A percentile compares a stretch with the other conserved stretches of the same genome.
phyloP scores from a whole-genome alignment of 805 yeast genomes.

The Candida tammaniensis region DNA sequence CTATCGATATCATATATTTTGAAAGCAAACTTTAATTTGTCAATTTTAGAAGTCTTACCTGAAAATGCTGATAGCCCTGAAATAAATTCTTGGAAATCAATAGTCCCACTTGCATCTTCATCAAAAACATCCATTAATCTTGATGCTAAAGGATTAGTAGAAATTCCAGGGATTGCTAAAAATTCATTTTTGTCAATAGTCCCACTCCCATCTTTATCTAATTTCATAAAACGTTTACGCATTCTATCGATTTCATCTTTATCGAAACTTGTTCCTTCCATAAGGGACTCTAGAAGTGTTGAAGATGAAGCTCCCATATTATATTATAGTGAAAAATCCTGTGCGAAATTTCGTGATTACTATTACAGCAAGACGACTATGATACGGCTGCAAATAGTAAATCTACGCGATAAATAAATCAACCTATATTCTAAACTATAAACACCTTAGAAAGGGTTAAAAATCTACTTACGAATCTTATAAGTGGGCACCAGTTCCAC shows the following conservation, averaged over 20 bases:
- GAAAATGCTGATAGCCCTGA: conserved; percentile 84
- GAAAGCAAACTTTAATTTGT: conserved; percentile 85
- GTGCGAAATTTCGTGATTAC: no score
- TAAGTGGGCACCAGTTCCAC: conserved; percentile 12
- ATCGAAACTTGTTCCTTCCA: conserved; percentile 84
- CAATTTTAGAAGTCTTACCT: conserved; percentile 74
- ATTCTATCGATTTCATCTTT: conserved; percentile 89
- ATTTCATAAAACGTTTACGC: conserved; percentile 89
- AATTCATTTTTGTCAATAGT: conserved; percentile 89
- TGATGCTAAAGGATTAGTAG: conserved; percentile 83
- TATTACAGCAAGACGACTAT: no score
- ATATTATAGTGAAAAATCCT: background rate
- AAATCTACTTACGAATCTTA: background rate
- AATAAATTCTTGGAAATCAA: conserved; percentile 94
- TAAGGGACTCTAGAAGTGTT: conserved; percentile 60
- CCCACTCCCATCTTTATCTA: conserved; percentile 91
- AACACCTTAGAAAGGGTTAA: no score
- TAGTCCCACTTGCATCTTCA: conserved; percentile 86
- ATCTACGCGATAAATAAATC: no score
- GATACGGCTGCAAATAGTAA: no score
- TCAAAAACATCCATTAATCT: conserved; percentile 94
- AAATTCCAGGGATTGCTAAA: conserved; percentile 87
- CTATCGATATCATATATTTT: conserved; percentile 93
- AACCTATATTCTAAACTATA: no score
- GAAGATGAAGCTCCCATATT: conserved; percentile 63